A percentile compares a stretch with the other conserved stretches of the same genome.
Evolutionary conservation across 2,329 filamentous ascomycete genomes (phyloP).

Genomic region (Colletotrichum musae): DNA sequence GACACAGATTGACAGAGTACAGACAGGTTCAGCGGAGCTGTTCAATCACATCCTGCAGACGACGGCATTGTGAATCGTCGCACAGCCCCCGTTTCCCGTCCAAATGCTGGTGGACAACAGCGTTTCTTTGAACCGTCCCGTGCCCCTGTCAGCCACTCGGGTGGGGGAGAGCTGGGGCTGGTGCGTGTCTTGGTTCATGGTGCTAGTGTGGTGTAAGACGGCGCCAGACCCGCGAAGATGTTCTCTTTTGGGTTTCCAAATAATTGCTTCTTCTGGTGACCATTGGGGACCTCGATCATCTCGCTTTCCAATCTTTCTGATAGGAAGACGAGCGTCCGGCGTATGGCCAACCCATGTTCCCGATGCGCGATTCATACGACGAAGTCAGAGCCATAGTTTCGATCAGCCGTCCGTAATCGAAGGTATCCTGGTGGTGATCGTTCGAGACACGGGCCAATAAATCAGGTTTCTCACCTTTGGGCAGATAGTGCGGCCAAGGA

Average conservation of each 20-base stretch:
- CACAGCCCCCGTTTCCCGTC: conserved; percentile 5
- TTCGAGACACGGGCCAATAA: conserved; percentile 21
- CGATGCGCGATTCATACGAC: not conserved
- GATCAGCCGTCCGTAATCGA: conserved; percentile 3
- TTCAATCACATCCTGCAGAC: not conserved
- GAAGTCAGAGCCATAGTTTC: not conserved
- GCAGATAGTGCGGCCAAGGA: conserved; percentile 5
- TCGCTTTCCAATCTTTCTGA: not conserved
- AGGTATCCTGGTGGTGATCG: conserved; percentile 29
- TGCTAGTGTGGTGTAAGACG: not conserved
- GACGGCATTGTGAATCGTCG: conserved; percentile 1
- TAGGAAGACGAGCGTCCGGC: no score
- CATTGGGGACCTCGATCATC: not conserved
- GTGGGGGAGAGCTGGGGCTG: conserved; percentile 8
- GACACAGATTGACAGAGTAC: not conserved
- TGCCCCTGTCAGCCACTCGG: conserved; percentile 28
- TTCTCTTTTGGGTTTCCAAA: conserved; percentile 16
- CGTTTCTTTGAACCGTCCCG: conserved; percentile 19
- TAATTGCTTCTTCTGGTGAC: conserved; percentile 21
- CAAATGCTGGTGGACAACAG: not conserved
- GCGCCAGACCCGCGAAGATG: conserved; percentile 5
- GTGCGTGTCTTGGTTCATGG: not conserved
- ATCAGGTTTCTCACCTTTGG: not conserved
- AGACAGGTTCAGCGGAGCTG: not conserved
- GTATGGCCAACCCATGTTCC: not conserved